Evolutionary conservation across 2,329 filamentous ascomycete species (phyloP), one percentile per base, ranked within the genome.

Genomic region (Venturia aucupariae): DNA sequence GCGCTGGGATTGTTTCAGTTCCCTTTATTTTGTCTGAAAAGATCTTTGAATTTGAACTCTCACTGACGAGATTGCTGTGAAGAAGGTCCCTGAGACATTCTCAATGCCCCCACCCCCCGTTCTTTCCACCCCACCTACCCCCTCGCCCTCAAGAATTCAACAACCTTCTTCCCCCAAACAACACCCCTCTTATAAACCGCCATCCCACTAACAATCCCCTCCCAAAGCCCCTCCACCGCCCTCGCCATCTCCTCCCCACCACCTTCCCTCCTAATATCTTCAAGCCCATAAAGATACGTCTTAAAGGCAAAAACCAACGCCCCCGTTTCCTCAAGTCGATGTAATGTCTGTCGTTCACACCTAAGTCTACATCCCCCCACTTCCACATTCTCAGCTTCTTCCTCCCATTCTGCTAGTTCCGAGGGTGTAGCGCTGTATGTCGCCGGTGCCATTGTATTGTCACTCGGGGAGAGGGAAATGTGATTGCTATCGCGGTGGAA

Each of bases 261-360:
- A 0, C 84, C 84, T 66, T 87, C 84, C 4, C 78, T 78, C 69
- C 82, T 84, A 57, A 88, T 73, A 61, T 84, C 77, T 46, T 68
- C 68, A 8, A 88, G 71, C 1, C 79, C 78, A 71, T 87, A 86
- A 65, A 79, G 74, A 71, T 86, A 87, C 19, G 85, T 87, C 72
- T 86, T 85, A 71, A 87, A 84, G 0, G 77, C 79, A 73, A 88
- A 88, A 0, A 86, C 78, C 24, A 87, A 61, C 8, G 83, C 84
- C 62, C 77, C 75, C 0, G 78, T 81, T 60, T 73, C 67, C 4
- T 83, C 83, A 32, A 88, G 71, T 0, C 85, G 78, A 74, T 86
- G 84, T 41, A 88, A 71, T 0, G 83, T 85, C 75, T 88, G 85
- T 39, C 84, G 75, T 72, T 88, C 85, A 67, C 78, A 82, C 4